Evolutionary conservation across 2,329 filamentous ascomycete genomes (phyloP), one percentile per base, ranked within the genome.

Genomic region (Amylocarpus encephaloides): DNA sequence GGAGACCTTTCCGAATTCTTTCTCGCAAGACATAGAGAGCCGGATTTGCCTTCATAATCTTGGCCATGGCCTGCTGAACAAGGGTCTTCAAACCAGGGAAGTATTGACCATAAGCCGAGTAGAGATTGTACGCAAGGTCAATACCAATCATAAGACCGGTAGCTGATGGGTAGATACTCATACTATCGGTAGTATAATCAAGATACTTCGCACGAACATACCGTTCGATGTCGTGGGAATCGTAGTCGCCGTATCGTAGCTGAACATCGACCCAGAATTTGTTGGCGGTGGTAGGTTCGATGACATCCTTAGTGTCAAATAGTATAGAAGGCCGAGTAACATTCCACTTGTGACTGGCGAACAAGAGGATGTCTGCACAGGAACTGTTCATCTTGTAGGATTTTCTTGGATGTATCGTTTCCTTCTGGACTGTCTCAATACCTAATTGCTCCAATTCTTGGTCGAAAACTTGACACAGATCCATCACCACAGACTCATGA

Each of bases 361-460:
- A 98, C 9, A 98, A 79, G 48, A 97, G 77, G 56, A 98, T 96
- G 68, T 98, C 93, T 4, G 94, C 93, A 64, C 93, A 97, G 51
- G 92, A 97, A 64, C 91, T 96, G 76, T 98, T 98, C 93, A 98
- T 98, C 81, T 98, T 98, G 81, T 98, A 98, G 4, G 90, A 96
- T 72, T 98, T 98, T 80, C 93, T 82, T 46, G 93, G 93, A 74
- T 98, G 93, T 52, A 98, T 98, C 0, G 93, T 97, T 73, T 98
- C 93, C 71, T 98, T 98, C 67, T 98, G 93, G 4, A 97, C 93
- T 2, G 90, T 94, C 70, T 98, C 93, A 51, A 98, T 96, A 33
- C 91, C 91, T 3, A 98, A 76, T 30, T 93, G 90, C 68, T 98
- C 93, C 39, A 98, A 74, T 67, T 98, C 93, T 65, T 97, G 92